These are phyloP conservation scores for Pestalotiopsis sp. DNA, from an alignment of 2,329 filamentous ascomycete species.

Conservation along the genomic window DNA sequence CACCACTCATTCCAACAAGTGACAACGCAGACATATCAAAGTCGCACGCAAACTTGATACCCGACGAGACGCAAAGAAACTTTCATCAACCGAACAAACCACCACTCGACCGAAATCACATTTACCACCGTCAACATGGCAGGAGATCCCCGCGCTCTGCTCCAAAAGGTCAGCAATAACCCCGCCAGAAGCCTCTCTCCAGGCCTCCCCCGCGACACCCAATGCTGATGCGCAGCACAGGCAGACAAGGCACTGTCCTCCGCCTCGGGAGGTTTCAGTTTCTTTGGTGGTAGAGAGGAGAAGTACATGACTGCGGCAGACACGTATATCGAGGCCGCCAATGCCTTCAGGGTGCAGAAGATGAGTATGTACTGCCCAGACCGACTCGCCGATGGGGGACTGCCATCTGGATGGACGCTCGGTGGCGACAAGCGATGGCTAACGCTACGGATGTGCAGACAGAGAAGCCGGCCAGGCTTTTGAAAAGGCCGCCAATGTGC, in stretches of 20 bases:
- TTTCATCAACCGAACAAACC: neutral
- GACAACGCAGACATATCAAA: neutral
- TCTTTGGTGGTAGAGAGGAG: slow-evolving; percentile 84
- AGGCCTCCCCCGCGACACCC: slow-evolving; percentile 15
- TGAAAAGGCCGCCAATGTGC: slow-evolving; percentile 81
- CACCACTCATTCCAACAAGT: neutral
- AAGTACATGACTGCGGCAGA: slow-evolving; percentile 91
- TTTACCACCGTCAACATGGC: slow-evolving; percentile 55
- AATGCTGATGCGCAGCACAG: slow-evolving; percentile 47
- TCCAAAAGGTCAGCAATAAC: slow-evolving; percentile 68
- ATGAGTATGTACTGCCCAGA: slow-evolving; percentile 59
- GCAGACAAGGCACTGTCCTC: slow-evolving; percentile 81
- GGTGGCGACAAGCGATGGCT: slow-evolving; percentile 6
- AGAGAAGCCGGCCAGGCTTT: slow-evolving; percentile 86
- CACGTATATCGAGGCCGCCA: slow-evolving; percentile 83
- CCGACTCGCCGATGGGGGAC: neutral
- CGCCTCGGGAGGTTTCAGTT: slow-evolving; percentile 80
- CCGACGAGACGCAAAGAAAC: neutral
- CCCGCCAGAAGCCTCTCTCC: slow-evolving; percentile 19
- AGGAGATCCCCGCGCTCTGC: slow-evolving; percentile 75
- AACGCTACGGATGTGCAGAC: slow-evolving; percentile 48
- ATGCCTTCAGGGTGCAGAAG: slow-evolving; percentile 88
- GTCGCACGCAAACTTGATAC: neutral
- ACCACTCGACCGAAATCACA: slow-evolving; percentile 5
- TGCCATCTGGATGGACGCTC: neutral